These are phyloP conservation scores for Gaeumannomyces sp. DNA, from an alignment of 2,329 filamentous ascomycete species.

Conservation along the genomic window DNA sequence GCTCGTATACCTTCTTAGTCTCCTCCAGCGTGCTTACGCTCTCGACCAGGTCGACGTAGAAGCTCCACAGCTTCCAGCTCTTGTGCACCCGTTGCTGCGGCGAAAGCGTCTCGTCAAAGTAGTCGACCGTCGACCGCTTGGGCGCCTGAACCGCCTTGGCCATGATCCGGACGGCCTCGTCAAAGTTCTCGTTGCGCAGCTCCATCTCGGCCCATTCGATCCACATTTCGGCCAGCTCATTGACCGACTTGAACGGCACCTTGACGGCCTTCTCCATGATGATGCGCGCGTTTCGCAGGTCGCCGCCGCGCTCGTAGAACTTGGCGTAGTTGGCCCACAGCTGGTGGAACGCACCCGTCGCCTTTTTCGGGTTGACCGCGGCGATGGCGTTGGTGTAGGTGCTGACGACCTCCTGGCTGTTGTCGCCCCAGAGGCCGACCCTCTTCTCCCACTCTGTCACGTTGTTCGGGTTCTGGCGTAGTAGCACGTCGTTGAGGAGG, in stretches of 20 bases:
- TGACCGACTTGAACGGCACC: constrained; percentile 96
- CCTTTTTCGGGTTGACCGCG: constrained; percentile 89
- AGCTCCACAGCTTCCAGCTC: constrained; percentile 99
- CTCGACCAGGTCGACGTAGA: constrained; percentile 96
- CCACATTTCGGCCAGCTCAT: constrained; percentile 96
- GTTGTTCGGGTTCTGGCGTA: constrained; percentile 94
- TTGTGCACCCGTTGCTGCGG: constrained; percentile 97
- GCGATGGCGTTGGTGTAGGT: constrained; percentile 94
- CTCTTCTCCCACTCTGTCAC: constrained; percentile 97
- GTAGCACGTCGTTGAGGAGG: constrained; percentile 89
- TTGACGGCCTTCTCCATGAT: constrained; percentile 98
- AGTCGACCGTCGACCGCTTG: constrained; percentile 96
- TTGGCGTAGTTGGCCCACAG: constrained; percentile 97
- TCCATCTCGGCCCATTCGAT: constrained; percentile 99
- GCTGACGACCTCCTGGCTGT: constrained; percentile 83
- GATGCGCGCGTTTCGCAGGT: constrained; percentile 75
- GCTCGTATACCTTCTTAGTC: constrained; percentile 89
- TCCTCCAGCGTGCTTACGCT: constrained; percentile 88
- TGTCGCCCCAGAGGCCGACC: constrained; percentile 91
- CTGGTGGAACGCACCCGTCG: constrained; percentile 86
- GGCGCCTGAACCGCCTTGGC: constrained; percentile 95
- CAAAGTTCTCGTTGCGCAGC: constrained; percentile 89
- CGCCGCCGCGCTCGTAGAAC: constrained; percentile 86
- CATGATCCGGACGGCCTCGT: constrained; percentile 92
- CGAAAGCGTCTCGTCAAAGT: constrained; percentile 90